Evolutionary conservation across 176 grass and related monocot species (phyloP), one percentile per base, ranked within the genome.

Genomic region (Bothriochloa decipiens): DNA sequence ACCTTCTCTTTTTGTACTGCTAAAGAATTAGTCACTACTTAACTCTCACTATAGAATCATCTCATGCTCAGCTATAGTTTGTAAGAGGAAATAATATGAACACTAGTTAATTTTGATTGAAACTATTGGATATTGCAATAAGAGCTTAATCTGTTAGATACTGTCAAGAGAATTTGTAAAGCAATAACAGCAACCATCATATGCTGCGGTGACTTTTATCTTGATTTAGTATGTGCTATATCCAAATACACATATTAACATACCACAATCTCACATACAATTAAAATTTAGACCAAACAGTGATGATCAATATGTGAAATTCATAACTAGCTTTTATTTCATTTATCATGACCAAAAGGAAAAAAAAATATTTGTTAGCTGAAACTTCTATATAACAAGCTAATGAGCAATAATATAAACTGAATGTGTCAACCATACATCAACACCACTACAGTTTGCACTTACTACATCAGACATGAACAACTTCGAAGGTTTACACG

Each of bases 261-360:
- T 35, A 10, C n/a, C 0, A 4, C 70, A 73, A 81, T 33, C 66
- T 10, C 18, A 35, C 71, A 68, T 86, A 68, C 40, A 86, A 79
- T 64, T 72, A 47, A 64, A 72, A 53, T 8, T 68, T 12, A 23
- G 52, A 69, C 43, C 64, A 33, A 53, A 23, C 7, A 49, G n/a
- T 47, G 7, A 61, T 53, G 3, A 25, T 61, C 11, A 12, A 8
- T 7, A 53, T 53, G 6, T 40, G 29, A 1, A 37, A 33, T 55
- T 53, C 42, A 65, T 81, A 68, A 17, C 22, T 73, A 8, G 29
- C 29, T 32, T 32, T 0, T 23, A 58, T 18, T 66, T 3, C 45
- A 75, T 20, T 74, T 81, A 25, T 23, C 36, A 60, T 36, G 25
- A 33, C 42, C 29, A 68, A 81, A 20, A n/a, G 17, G 1, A 42